Conservation (phyloP, 2,329 filamentous ascomycete genomes). For the Monilinia laxa region DNA sequence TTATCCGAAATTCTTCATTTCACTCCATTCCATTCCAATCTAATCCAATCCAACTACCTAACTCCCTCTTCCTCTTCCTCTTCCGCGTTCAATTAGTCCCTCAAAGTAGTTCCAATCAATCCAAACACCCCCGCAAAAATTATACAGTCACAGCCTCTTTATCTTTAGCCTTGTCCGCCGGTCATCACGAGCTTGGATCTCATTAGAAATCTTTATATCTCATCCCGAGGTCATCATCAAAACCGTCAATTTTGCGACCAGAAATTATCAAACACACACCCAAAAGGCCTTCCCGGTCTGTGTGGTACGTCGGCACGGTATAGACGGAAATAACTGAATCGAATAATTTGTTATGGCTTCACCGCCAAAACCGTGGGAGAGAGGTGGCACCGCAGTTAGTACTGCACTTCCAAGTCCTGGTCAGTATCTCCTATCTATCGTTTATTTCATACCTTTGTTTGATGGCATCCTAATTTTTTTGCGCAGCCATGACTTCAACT, state of each 20-base stretch:
- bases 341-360: slow-evolving; percentile 58
- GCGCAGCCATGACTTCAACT: slow-evolving; percentile 41
- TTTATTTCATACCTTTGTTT: slow-evolving; percentile 16
- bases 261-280: not conserved
- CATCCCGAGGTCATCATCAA: not conserved
- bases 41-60: not conserved
- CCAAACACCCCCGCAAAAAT: slow-evolving; percentile 7
- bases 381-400: slow-evolving; percentile 49
- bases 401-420: slow-evolving; percentile 36
- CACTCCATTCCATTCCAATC: too few species aligned
- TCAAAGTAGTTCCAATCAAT: not conserved
- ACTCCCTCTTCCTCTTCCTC: not conserved
- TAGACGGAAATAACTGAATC: not conserved
- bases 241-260: slow-evolving; percentile 7
- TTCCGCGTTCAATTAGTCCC: not conserved
- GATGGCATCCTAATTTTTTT: slow-evolving; percentile 25
- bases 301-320: not conserved
- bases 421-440: slow-evolving; percentile 28
- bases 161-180: slow-evolving; percentile 3
- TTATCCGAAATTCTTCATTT: not conserved
- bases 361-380: slow-evolving; percentile 97
- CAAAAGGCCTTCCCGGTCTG: not conserved
- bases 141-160: slow-evolving; percentile 6
- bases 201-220: slow-evolving; percentile 9
- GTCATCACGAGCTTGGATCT: slow-evolving; percentile 15